These are phyloP conservation scores for Neoscytalidium dimidiatum DNA, from an alignment of 2,329 filamentous ascomycete genomes.

Conservation along the genomic window DNA sequence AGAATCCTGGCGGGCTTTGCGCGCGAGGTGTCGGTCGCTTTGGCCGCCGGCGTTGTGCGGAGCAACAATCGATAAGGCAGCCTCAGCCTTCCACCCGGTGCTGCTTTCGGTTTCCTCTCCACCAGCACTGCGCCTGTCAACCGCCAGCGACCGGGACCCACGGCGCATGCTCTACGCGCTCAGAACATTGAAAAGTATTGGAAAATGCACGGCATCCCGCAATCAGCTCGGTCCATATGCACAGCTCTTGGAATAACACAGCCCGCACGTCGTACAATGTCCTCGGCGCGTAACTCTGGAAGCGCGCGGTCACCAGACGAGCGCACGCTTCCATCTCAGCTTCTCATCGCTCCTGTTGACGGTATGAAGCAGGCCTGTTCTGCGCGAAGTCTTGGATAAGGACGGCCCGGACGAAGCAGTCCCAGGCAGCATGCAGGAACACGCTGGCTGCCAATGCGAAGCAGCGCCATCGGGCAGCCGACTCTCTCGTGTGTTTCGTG, in stretches of 20 bases:
- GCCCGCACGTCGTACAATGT: background rate
- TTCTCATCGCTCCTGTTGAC: background rate
- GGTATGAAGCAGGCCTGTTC: background rate
- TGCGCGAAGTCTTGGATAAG: background rate
- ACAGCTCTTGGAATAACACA: background rate
- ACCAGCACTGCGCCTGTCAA: background rate
- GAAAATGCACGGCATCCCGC: background rate
- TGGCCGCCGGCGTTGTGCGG: background rate
- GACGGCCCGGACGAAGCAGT: background rate
- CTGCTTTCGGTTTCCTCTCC: background rate
- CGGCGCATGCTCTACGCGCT: background rate
- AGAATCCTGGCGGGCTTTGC: background rate
- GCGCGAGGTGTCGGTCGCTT: background rate
- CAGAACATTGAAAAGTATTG: background rate
- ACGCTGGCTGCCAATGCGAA: background rate
- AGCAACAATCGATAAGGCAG: constrained; percentile 14
- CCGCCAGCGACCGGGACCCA: background rate
- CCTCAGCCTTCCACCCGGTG: background rate
- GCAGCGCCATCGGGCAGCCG: background rate
- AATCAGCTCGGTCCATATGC: background rate
- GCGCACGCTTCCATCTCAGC: background rate
- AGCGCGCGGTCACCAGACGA: constrained; percentile 6
- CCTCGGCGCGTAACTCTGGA: background rate
- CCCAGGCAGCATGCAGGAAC: background rate
- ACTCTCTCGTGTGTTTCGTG: background rate